Evolutionary conservation across 257 asterid species (phyloP).

Genomic region (Nicotiana attenuata): DNA sequence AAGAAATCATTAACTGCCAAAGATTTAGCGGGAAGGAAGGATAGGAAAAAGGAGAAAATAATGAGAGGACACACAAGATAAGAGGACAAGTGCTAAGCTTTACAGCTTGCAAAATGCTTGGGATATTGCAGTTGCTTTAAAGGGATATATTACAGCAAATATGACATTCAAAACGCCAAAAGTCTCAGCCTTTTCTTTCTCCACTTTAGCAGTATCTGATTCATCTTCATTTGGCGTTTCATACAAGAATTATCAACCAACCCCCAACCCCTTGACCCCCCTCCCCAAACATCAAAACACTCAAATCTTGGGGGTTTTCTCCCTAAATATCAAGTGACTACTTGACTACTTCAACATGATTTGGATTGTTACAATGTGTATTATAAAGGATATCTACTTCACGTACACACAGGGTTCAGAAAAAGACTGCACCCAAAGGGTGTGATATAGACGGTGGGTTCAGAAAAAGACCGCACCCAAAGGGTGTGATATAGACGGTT

Average conservation of each 20-base stretch:
- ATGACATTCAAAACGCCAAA: neutral
- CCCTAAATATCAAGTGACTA: neutral
- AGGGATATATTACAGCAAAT: constrained; percentile 15
- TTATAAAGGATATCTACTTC: neutral
- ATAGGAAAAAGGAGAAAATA: neutral
- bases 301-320: neutral
- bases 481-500: too few relatives aligned
- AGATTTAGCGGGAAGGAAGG: constrained; percentile 15
- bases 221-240: constrained; percentile 6
- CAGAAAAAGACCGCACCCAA: too few relatives aligned
- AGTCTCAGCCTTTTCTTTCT: constrained; percentile 8
- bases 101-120: constrained; percentile 21
- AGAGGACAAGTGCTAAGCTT: constrained; percentile 18
- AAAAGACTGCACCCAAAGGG: too few relatives aligned
- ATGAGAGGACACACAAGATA: constrained; percentile 3
- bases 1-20: neutral
- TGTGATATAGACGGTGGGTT: too few relatives aligned
- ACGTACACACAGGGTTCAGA: too few relatives aligned
- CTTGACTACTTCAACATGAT: neutral
- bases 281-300: neutral
- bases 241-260: neutral
- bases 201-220: neutral
- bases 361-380: neutral
- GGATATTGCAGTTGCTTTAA: constrained; percentile 19
- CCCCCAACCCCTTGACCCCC: neutral